Evolutionary conservation across 1,139 yeast species (phyloP).

Genomic region (Yamadazyma dendronema): DNA sequence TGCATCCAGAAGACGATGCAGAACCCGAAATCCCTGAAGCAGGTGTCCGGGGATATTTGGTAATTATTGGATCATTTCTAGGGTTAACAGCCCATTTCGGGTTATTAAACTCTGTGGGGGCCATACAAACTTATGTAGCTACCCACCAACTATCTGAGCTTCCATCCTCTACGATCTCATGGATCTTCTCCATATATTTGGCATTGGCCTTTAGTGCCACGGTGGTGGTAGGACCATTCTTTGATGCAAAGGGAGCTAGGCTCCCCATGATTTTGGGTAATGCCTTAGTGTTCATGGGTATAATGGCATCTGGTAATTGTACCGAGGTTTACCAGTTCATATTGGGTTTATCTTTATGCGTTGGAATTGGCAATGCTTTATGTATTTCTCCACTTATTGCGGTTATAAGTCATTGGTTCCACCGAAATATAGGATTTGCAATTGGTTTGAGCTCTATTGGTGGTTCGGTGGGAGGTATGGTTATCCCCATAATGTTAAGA

Average conservation of each 20-base stretch:
- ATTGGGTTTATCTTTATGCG: constrained; percentile 43
- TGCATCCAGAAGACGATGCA: not conserved
- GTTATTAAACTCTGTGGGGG: constrained; percentile 60
- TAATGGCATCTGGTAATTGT: constrained; percentile 52
- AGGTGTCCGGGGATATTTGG: constrained; percentile 56
- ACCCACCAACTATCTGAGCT: constrained; percentile 48
- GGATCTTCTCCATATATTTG: constrained; percentile 66
- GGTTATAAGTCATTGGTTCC: constrained; percentile 60
- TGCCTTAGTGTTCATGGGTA: constrained; percentile 42
- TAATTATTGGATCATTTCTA: constrained; percentile 61
- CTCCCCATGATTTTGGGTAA: constrained; percentile 45
- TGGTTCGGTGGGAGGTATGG: constrained; percentile 62
- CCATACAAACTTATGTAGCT: constrained; percentile 58
- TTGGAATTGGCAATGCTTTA: constrained; percentile 57
- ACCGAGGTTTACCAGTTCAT: constrained; percentile 53
- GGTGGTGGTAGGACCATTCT: constrained; percentile 43
- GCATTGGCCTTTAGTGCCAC: constrained; percentile 59
- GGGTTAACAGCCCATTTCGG: constrained; percentile 62
- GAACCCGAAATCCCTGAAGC: constrained; percentile 56
- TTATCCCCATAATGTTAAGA: constrained; percentile 59
- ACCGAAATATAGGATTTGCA: constrained; percentile 49
- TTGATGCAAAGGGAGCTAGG: constrained; percentile 50
- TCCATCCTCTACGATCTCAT: constrained; percentile 51
- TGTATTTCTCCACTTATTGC: constrained; percentile 58
- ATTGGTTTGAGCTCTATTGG: constrained; percentile 61